Conservation (phyloP, 345 rosid genomes). For the Ailanthus altissimus region DNA sequence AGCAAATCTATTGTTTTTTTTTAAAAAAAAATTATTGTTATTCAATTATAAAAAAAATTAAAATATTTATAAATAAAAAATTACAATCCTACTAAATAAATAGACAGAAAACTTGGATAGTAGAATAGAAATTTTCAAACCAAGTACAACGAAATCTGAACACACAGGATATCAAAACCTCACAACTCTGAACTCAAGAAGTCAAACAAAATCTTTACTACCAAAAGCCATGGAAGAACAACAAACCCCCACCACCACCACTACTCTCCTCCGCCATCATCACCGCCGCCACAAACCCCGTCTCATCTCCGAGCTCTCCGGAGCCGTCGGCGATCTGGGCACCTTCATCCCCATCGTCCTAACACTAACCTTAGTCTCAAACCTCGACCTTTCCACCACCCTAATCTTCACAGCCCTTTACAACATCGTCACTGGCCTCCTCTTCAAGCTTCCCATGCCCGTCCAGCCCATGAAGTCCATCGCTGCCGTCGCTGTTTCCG, state of each 20-base stretch:
- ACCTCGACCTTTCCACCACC: conserved; percentile 70
- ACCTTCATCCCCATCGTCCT: conserved; percentile 80
- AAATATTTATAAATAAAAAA: no score
- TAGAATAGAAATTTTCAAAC: no score
- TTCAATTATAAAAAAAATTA: no score
- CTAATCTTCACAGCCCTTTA: conserved; percentile 74
- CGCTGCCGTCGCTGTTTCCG: conserved; percentile 80
- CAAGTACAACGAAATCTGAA: no score
- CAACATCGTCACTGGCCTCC: conserved; percentile 75
- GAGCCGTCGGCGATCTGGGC: conserved; percentile 84
- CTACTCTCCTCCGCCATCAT: conserved; percentile 31
- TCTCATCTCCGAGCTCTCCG: conserved; percentile 67
- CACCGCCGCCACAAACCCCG: conserved; percentile 36
- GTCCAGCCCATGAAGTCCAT: conserved; percentile 90
- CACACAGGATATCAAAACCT: no score
- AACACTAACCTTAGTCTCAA: conserved; percentile 65
- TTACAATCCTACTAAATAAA: no score
- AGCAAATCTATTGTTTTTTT: no score
- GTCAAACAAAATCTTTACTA: no score
- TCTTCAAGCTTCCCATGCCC: conserved; percentile 84
- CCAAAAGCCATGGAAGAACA: neutral
- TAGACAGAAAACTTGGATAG: no score
- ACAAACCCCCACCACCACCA: conserved; percentile 20
- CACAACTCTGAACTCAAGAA: no score
- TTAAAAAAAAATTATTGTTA: no score